Percentiles rank a stretch among this genome's conserved stretches.
phyloP scores from a whole-genome alignment of 768 basidiomycete species.

The Grammothele lineata region DNA sequence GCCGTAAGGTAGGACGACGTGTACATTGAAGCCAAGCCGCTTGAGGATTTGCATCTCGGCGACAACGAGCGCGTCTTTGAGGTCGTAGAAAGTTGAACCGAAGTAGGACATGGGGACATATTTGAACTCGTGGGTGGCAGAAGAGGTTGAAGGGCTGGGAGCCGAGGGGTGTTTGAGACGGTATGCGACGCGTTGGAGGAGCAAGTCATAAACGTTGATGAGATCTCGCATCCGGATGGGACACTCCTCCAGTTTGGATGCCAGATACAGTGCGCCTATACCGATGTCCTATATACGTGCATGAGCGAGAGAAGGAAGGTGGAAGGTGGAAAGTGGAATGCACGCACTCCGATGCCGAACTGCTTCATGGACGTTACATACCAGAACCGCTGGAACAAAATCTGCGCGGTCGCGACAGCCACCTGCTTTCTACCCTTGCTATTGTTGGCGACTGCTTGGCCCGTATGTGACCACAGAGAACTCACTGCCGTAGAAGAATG shows the following conservation, averaged over 20 bases:
- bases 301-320: too few relatives aligned
- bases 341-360: slow-evolving; percentile 85
- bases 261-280: slow-evolving; percentile 36
- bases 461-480: too few relatives aligned
- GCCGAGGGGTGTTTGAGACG: slow-evolving; percentile 20
- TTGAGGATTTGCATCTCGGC: slow-evolving; percentile 98
- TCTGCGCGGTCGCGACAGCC: slow-evolving; percentile 93
- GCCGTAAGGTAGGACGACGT: slow-evolving; percentile 89
- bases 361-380: slow-evolving; percentile 93
- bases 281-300: slow-evolving; percentile 63
- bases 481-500: slow-evolving; percentile 84
- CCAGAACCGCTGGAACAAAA: slow-evolving; percentile 96
- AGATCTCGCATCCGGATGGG: slow-evolving; percentile 90
- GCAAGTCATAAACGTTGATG: slow-evolving; percentile 89
- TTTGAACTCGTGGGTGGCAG: slow-evolving; percentile 36
- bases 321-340: background rate
- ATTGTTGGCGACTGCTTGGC: too few relatives aligned
- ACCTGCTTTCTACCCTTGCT: slow-evolving; percentile 97
- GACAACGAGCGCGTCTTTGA: slow-evolving; percentile 91
- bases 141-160: slow-evolving; percentile 30
- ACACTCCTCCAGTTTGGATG: slow-evolving; percentile 89
- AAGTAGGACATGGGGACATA: slow-evolving; percentile 90
- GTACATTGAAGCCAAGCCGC: slow-evolving; percentile 91
- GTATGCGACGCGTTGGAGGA: slow-evolving; percentile 72
- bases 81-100: slow-evolving; percentile 84